These are phyloP conservation scores for Aspergillus proliferans DNA, from an alignment of 2,329 filamentous ascomycete species.

Conservation along the genomic window DNA sequence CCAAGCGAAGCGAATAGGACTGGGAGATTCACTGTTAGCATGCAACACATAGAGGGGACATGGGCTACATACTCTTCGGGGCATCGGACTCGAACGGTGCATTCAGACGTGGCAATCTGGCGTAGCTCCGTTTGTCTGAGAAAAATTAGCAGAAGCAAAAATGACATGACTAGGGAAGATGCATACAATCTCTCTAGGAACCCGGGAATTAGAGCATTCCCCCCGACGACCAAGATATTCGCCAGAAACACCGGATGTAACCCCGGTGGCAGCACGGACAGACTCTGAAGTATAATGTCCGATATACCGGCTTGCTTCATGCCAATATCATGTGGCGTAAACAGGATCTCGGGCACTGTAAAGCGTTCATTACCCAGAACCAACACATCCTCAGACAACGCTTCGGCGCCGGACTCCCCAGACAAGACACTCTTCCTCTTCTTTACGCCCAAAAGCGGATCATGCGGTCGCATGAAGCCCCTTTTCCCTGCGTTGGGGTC, in stretches of 20 bases:
- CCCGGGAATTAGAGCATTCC: slow-evolving; percentile 71
- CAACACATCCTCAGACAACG: slow-evolving; percentile 67
- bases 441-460: slow-evolving; percentile 56
- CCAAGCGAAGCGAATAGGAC: slow-evolving; percentile 76
- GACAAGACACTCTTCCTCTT: slow-evolving; percentile 45
- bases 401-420: slow-evolving; percentile 38
- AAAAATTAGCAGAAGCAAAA: slow-evolving; percentile 13
- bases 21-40: slow-evolving; percentile 15
- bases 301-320: slow-evolving; percentile 76
- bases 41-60: slow-evolving; percentile 4
- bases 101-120: slow-evolving; percentile 66
- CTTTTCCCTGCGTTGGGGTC: slow-evolving; percentile 61
- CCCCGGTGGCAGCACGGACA: slow-evolving; percentile 69
- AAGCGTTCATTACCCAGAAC: slow-evolving; percentile 91
- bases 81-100: slow-evolving; percentile 65
- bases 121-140: slow-evolving; percentile 60
- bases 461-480: slow-evolving; percentile 71
- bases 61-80: slow-evolving; percentile 51
- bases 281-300: slow-evolving; percentile 72
- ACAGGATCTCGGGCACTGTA: slow-evolving; percentile 79
- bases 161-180: background rate
- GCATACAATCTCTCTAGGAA: slow-evolving; percentile 69
- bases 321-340: slow-evolving; percentile 78
- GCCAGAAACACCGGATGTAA: slow-evolving; percentile 77
- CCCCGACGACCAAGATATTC: slow-evolving; percentile 84